Evolutionary conservation across 257 asterid genomes (phyloP).

Genomic region (Cordia subcordata): DNA sequence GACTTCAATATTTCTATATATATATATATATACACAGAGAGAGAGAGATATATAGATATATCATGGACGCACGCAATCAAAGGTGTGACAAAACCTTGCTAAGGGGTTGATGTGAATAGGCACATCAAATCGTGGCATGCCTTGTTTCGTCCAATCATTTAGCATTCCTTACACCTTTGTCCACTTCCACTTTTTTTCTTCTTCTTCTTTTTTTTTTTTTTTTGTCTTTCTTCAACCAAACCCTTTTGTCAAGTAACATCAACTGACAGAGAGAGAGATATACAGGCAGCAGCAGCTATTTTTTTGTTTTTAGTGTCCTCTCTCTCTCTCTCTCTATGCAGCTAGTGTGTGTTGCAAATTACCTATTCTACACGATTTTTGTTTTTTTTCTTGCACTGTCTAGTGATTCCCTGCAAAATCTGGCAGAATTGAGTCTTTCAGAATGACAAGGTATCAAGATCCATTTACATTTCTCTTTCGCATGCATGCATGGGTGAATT

Average conservation of each 20-base stretch:
- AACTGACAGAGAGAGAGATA: not conserved
- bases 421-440: not conserved
- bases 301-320: no score
- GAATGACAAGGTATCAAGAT: no score
- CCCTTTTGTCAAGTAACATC: conserved; percentile 19
- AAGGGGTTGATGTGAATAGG: conserved; percentile 18
- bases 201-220: no score
- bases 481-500: no score
- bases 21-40: no score
- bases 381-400: no score
- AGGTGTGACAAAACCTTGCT: conserved; percentile 26
- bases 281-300: not conserved
- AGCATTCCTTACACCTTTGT: conserved; percentile 11
- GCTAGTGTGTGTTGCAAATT: no score
- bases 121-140: conserved; percentile 14
- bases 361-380: no score
- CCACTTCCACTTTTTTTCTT: not conserved
- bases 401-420: not conserved
- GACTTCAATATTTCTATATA: no score
- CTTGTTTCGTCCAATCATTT: conserved; percentile 25
- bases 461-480: no score
- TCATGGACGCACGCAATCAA: conserved; percentile 34
- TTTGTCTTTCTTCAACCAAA: not conserved
- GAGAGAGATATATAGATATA: conserved; percentile 8
- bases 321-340: no score